These are phyloP conservation scores for Microcos paniculata DNA, from an alignment of 345 rosid genomes.

Conservation along the genomic window DNA sequence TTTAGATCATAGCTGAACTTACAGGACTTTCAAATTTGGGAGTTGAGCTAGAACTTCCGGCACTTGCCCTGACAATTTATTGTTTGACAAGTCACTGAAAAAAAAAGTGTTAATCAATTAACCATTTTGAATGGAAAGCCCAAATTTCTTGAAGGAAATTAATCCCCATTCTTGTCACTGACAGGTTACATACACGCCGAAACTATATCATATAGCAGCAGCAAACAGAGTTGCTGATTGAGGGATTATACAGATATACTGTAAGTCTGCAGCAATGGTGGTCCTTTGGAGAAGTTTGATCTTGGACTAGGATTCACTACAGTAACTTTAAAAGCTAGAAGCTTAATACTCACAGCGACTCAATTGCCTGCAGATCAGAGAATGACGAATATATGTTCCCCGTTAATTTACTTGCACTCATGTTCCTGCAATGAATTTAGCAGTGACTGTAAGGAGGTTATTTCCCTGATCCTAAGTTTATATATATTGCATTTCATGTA, in stretches of 20 bases:
- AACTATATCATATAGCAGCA: background rate
- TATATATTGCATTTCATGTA: background rate
- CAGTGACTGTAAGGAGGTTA: background rate
- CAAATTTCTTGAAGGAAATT: background rate
- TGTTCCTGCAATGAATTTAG: slow-evolving; percentile 19
- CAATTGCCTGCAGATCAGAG: slow-evolving; percentile 17
- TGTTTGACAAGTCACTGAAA: slow-evolving; percentile 37
- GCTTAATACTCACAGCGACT: slow-evolving; percentile 27
- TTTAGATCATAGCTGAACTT: slow-evolving; percentile 2
- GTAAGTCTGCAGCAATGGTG: no score
- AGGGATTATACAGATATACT: background rate
- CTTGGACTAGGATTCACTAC: background rate
- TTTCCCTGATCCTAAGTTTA: background rate
- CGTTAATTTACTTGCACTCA: slow-evolving; percentile 31
- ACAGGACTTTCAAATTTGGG: slow-evolving; percentile 29
- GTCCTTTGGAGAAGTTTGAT: background rate
- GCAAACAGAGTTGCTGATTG: background rate
- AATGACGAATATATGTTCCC: slow-evolving; percentile 25
- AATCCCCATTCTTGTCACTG: background rate
- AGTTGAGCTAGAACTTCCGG: slow-evolving; percentile 29
- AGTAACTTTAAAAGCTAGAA: background rate
- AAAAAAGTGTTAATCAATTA: background rate
- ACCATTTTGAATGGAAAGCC: background rate
- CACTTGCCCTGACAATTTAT: slow-evolving; percentile 27
- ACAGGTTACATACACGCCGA: background rate